Evolutionary conservation across 176 grass and related monocot species (phyloP).

Genomic region (Phoenix roebelenii): DNA sequence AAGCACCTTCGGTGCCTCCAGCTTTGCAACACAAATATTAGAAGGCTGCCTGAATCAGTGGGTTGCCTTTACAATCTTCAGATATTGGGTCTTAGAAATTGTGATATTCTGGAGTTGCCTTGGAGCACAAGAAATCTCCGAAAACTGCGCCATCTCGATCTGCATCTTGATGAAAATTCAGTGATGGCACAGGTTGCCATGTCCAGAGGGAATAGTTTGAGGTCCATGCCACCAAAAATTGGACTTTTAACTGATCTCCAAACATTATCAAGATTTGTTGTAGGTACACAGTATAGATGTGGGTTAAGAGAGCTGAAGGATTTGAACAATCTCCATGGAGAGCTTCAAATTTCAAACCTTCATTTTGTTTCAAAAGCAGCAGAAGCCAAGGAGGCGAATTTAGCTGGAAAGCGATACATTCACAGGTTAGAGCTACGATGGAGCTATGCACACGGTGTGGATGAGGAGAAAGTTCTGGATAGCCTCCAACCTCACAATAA

Average conservation of each 20-base stretch:
- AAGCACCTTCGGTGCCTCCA: conserved; percentile 4
- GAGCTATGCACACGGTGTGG: background rate
- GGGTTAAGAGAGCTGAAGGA: conserved; percentile 12
- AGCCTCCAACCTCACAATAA: conserved; percentile 15
- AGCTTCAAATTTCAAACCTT: conserved; percentile 10
- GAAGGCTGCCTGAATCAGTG: conserved; percentile 6
- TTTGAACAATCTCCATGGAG: conserved; percentile 14
- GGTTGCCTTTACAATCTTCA: conserved; percentile 9
- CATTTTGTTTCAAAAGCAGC: background rate
- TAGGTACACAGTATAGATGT: background rate
- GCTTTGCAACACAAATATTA: background rate
- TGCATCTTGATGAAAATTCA: conserved; percentile 11
- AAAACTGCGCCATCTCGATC: conserved; percentile 9
- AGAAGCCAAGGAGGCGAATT: conserved; percentile 3
- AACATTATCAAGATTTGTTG: conserved; percentile 10
- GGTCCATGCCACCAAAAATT: conserved; percentile 16
- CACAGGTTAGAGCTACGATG: conserved; percentile 6
- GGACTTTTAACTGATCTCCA: conserved; percentile 13
- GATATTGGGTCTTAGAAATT: conserved; percentile 1
- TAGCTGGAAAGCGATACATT: conserved; percentile 9
- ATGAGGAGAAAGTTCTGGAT: conserved; percentile 2
- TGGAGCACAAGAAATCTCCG: conserved; percentile 10
- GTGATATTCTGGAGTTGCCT: conserved; percentile 5
- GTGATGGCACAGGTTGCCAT: conserved; percentile 5
- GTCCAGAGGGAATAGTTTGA: background rate